phyloP scores from a whole-genome alignment of 108 stramenopile species.

The Parmales sp. region DNA sequence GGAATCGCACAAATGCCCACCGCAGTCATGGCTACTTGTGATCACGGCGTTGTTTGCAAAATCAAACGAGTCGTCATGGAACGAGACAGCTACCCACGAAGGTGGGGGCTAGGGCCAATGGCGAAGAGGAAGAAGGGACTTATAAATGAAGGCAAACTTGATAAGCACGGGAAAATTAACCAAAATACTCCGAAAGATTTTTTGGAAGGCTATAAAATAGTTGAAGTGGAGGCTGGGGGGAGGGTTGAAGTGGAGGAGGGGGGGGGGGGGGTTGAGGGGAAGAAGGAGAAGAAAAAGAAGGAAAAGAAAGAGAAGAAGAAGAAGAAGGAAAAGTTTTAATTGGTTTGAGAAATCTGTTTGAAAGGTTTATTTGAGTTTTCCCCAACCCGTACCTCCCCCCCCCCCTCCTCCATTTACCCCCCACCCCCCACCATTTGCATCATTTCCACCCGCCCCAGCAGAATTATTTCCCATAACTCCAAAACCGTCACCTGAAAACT shows the following conservation, averaged over 20 bases:
- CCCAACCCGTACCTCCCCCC: no score
- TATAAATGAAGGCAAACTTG: constrained; percentile 95
- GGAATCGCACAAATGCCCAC: constrained; percentile 99
- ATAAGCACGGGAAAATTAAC: constrained; percentile 96
- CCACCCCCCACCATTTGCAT: no score
- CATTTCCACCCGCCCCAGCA: no score
- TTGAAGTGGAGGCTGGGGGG: constrained; percentile 30
- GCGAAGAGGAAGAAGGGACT: constrained; percentile 93
- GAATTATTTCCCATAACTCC: no score
- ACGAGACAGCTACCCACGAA: constrained; percentile 94
- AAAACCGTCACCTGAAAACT: no score
- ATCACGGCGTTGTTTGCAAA: constrained; percentile 98
- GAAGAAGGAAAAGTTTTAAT: constrained; percentile 18
- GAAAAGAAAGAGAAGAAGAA: constrained; percentile 30
- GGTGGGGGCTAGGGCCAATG: constrained; percentile 98
- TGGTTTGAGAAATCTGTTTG: no score
- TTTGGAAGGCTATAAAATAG: constrained; percentile 69
- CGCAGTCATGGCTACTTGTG: constrained; percentile 96
- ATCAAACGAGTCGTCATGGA: constrained; percentile 99
- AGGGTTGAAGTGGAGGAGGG: neutral
- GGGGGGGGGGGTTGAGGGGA: constrained; percentile 23
- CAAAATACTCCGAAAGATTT: constrained; percentile 88
- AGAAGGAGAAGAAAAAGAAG: constrained; percentile 33
- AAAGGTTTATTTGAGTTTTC: no score
- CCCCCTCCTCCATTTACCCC: no score